Evolutionary conservation across 176 grass and related monocot genomes (phyloP).

Genomic region (Guadua angustifolia): DNA sequence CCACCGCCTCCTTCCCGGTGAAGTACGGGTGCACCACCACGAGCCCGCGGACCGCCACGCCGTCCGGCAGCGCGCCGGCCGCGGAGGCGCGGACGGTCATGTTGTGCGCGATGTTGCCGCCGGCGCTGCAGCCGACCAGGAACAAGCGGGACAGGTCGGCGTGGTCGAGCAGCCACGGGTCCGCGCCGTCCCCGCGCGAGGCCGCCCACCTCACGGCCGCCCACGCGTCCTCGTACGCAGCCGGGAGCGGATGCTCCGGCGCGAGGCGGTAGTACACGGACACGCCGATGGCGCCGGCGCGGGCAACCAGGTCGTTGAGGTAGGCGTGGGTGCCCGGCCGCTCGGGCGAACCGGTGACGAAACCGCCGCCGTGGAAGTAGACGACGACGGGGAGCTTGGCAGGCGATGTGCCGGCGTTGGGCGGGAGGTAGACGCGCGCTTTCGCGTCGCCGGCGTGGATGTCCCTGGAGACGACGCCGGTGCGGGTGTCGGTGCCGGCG

Average conservation of each 20-base stretch:
- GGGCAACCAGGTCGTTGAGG: constrained; percentile 68
- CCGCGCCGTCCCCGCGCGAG: constrained; percentile 42
- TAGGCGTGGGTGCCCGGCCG: constrained; percentile 67
- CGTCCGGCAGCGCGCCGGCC: constrained; percentile 46
- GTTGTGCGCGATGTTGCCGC: constrained; percentile 73
- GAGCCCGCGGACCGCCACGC: constrained; percentile 48
- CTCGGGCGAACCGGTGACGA: constrained; percentile 61
- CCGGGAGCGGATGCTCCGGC: constrained; percentile 73
- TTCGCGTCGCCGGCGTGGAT: constrained; percentile 45
- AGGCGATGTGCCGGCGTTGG: neutral
- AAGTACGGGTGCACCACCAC: constrained; percentile 62
- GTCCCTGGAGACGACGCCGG: constrained; percentile 66
- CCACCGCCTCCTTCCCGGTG: constrained; percentile 54
- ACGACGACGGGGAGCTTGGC: constrained; percentile 65
- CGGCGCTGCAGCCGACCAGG: constrained; percentile 68
- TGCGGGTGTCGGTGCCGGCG: constrained; percentile 47
- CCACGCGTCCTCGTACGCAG: constrained; percentile 74
- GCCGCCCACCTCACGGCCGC: constrained; percentile 61
- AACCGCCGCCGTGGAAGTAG: constrained; percentile 82
- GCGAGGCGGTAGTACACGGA: constrained; percentile 85
- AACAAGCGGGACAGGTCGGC: constrained; percentile 66
- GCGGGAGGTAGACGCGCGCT: constrained; percentile 65
- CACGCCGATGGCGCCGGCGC: constrained; percentile 55
- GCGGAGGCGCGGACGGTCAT: constrained; percentile 54
- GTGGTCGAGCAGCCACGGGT: constrained; percentile 69